Evolutionary conservation across 148 eudicot genomes (phyloP).

Genomic region (Gaultheria prostrata): DNA sequence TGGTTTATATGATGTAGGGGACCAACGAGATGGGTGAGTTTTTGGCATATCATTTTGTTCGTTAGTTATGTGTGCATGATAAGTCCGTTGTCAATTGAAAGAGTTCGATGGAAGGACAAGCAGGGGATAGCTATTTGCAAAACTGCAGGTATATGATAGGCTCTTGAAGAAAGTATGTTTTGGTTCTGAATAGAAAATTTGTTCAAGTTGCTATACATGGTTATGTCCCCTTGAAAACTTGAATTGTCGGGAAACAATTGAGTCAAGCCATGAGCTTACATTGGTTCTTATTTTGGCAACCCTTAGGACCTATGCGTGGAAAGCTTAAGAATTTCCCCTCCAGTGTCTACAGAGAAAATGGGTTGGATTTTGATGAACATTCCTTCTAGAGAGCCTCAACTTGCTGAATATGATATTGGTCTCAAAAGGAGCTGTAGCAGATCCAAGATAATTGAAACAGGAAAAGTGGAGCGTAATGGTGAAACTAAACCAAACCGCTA

Average conservation of each 20-base stretch:
- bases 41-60: background rate
- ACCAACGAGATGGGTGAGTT: background rate
- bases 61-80: background rate
- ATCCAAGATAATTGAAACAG: background rate
- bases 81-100: background rate
- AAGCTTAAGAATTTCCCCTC: conserved; percentile 4
- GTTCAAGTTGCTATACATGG: background rate
- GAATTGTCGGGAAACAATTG: background rate
- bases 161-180: background rate
- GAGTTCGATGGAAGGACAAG: background rate
- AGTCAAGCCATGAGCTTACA: background rate
- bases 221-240: background rate
- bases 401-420: background rate
- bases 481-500: background rate
- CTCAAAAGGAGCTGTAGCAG: background rate
- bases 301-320: background rate
- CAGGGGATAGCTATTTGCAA: background rate
- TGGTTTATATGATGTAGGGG: background rate
- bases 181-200: background rate
- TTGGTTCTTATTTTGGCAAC: background rate
- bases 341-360: background rate
- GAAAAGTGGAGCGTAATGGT: background rate
- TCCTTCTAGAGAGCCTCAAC: background rate
- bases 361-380: background rate
- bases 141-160: background rate